Percentiles rank a stretch among this genome's conserved stretches.
phyloP scores from a whole-genome alignment of 2,329 filamentous ascomycete species.

The Sordariomycetes sp. region DNA sequence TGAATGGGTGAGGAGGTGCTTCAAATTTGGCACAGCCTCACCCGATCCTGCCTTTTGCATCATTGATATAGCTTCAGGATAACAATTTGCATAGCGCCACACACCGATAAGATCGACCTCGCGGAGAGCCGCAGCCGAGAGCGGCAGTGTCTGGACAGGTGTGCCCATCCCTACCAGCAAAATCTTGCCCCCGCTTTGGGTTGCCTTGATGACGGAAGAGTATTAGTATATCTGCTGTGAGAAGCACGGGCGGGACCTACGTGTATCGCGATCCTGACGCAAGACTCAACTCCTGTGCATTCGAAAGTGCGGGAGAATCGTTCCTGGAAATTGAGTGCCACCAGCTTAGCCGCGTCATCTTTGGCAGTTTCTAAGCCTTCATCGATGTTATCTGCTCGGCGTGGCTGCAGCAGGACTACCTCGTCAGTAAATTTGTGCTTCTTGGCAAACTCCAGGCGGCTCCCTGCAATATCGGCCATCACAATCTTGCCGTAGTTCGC shows the following conservation, averaged over 20 bases:
- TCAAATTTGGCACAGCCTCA: too few species aligned
- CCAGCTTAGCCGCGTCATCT: too few species aligned
- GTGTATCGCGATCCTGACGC: too few species aligned
- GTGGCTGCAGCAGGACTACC: neutral
- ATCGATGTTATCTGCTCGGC: too few species aligned
- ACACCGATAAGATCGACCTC: slow-evolving; percentile 63
- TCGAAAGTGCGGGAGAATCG: slow-evolving; percentile 4
- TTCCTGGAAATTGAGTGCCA: too few species aligned
- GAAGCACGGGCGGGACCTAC: too few species aligned
- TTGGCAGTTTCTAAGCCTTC: too few species aligned
- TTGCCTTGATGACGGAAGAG: too few species aligned
- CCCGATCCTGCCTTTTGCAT: too few species aligned
- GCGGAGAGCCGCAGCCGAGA: slow-evolving; percentile 57
- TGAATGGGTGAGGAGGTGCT: too few species aligned
- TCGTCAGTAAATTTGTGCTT: neutral
- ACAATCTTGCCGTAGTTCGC: slow-evolving; percentile 1
- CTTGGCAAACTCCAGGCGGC: slow-evolving; percentile 16
- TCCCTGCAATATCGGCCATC: slow-evolving; percentile 14
- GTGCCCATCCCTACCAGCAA: slow-evolving; percentile 68
- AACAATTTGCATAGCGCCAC: slow-evolving; percentile 59
- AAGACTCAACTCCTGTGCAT: slow-evolving; percentile 4
- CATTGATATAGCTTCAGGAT: too few species aligned
- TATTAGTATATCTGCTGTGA: too few species aligned
- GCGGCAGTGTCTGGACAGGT: slow-evolving; percentile 58
- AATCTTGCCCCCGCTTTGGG: slow-evolving; percentile 62